These are phyloP conservation scores for Sindora glabra DNA, from an alignment of 306 rosid species.

Conservation along the genomic window DNA sequence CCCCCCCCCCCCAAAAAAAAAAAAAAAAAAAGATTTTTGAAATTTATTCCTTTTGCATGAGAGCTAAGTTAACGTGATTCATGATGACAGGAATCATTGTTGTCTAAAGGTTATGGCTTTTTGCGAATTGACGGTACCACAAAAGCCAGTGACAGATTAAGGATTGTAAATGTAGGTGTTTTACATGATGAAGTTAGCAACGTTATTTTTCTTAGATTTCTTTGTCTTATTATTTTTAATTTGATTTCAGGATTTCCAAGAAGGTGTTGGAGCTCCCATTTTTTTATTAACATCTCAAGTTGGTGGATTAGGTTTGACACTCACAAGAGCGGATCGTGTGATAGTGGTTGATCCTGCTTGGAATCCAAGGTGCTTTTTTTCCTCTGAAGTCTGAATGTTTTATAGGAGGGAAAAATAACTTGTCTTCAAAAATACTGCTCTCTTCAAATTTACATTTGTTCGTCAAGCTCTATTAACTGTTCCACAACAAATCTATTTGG, in stretches of 20 bases:
- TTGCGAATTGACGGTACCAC: slow-evolving; percentile 92
- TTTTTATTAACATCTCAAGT: slow-evolving; percentile 96
- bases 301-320: slow-evolving; percentile 96
- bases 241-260: slow-evolving; percentile 74
- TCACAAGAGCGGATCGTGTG: slow-evolving; percentile 95
- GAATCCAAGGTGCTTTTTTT: slow-evolving; percentile 76
- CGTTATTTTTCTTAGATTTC: not conserved
- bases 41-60: not conserved
- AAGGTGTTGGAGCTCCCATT: slow-evolving; percentile 66
- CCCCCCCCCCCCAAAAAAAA: too few relatives aligned
- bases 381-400: not conserved
- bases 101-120: slow-evolving; percentile 48
- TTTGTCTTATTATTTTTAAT: not conserved
- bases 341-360: slow-evolving; percentile 99
- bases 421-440: not conserved
- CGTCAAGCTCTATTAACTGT: slow-evolving; percentile 3
- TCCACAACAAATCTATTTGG: slow-evolving; percentile 9
- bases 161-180: slow-evolving; percentile 68
- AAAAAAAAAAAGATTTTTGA: too few relatives aligned
- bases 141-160: slow-evolving; percentile 66
- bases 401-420: not conserved
- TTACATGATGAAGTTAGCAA: not conserved
- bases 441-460: not conserved
- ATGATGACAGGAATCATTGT: slow-evolving; percentile 46
- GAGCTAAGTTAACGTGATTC: too few relatives aligned